Evolutionary conservation across 2,329 filamentous ascomycete species (phyloP).

Genomic region (Coleophoma cylindrospora): DNA sequence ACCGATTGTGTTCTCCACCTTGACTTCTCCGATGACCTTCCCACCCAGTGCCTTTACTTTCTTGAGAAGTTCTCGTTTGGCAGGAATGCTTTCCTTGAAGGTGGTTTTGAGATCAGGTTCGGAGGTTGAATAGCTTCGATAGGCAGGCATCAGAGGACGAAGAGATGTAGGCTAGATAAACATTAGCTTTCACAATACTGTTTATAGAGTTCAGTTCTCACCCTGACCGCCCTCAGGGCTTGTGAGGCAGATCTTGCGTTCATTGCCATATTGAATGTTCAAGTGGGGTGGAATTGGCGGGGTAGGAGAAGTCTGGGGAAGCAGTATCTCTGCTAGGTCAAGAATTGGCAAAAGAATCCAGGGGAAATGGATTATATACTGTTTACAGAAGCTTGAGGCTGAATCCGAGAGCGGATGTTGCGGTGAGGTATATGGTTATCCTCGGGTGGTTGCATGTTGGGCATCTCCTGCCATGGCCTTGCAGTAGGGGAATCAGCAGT

Average conservation of each 20-base stretch:
- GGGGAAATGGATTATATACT: background rate
- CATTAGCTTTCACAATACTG: conserved; percentile 6
- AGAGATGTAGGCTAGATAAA: conserved; percentile 22
- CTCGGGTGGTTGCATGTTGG: background rate
- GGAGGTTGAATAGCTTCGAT: conserved; percentile 65
- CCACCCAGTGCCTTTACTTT: conserved; percentile 82
- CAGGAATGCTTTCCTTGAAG: conserved; percentile 78
- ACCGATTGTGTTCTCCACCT: conserved; percentile 88
- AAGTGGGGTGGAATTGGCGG: conserved; percentile 11
- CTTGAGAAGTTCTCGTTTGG: conserved; percentile 88
- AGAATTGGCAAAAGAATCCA: background rate
- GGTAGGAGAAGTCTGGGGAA: background rate
- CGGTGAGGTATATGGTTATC: background rate
- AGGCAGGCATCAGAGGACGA: conserved; percentile 26
- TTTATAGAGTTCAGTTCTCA: conserved; percentile 28
- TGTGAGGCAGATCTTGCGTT: conserved; percentile 56
- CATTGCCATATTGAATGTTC: conserved; percentile 49
- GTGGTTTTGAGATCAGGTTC: conserved; percentile 89
- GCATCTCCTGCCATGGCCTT: too few relatives aligned
- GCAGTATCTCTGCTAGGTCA: background rate
- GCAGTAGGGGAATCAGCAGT: too few relatives aligned
- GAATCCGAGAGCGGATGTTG: background rate
- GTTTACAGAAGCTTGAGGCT: background rate
- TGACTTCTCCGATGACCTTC: conserved; percentile 86
- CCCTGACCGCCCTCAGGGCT: conserved; percentile 60